A percentile compares a stretch with the other conserved stretches of the same genome.
These are phyloP conservation scores for Rhypophila decipiens DNA, from an alignment of 495 filamentous ascomycete genomes.

Conservation along the genomic window DNA sequence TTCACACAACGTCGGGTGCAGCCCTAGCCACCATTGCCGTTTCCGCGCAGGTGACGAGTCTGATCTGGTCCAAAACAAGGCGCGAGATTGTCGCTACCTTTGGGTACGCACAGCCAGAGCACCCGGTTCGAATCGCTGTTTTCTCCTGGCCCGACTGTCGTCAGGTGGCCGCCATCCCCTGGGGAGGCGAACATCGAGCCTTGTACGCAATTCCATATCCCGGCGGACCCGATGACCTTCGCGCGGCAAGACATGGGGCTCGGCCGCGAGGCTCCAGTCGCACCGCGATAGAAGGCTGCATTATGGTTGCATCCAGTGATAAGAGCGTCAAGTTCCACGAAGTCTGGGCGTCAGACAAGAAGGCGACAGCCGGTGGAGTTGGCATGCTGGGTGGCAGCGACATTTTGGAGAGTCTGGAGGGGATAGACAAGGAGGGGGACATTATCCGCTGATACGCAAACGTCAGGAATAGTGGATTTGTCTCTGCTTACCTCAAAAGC, in stretches of 20 bases:
- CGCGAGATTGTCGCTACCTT: conserved; percentile 90
- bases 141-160: conserved; percentile 93
- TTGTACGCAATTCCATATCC: conserved; percentile 70
- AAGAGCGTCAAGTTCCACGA: conserved; percentile 95
- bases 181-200: conserved; percentile 74
- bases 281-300: conserved; percentile 77
- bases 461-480: background rate
- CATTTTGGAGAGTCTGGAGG: conserved; percentile 80
- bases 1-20: conserved; percentile 77
- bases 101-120: conserved; percentile 91
- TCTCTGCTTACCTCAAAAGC: background rate
- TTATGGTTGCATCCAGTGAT: conserved; percentile 91
- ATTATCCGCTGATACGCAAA: conserved; percentile 41
- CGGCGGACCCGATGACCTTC: conserved; percentile 34
- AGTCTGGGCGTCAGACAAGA: conserved; percentile 68
- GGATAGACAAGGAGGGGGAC: conserved; percentile 70
- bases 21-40: conserved; percentile 88
- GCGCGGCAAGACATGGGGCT: conserved; percentile 2
- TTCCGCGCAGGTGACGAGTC: conserved; percentile 83
- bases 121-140: conserved; percentile 83
- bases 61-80: conserved; percentile 83
- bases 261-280: conserved; percentile 31
- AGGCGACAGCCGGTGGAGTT: conserved; percentile 45
- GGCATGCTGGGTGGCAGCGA: conserved; percentile 79
- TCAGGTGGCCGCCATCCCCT: conserved; percentile 83